Evolutionary conservation across 305 asterid species (phyloP).

Genomic region (Caryopteris hybrid): DNA sequence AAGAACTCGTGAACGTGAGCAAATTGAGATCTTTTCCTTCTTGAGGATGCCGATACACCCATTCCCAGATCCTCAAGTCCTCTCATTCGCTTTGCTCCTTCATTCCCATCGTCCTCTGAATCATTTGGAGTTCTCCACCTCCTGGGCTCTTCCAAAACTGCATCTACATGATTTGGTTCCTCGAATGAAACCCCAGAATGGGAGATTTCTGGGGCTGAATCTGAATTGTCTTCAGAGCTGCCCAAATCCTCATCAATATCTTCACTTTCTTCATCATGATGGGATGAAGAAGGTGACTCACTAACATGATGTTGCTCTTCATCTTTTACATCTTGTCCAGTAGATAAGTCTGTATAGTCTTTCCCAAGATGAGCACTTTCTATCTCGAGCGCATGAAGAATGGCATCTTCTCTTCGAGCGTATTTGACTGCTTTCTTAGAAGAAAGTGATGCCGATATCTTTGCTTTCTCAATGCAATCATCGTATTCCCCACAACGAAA

Average conservation of each 20-base stretch:
- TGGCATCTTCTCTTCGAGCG: constrained; percentile 89
- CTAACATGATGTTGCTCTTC: constrained; percentile 16
- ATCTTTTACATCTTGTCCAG: constrained; percentile 16
- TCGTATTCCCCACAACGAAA: constrained; percentile 89
- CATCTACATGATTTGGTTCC: constrained; percentile 36
- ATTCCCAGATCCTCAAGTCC: constrained; percentile 67
- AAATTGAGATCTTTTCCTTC: constrained; percentile 58
- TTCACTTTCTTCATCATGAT: constrained; percentile 29
- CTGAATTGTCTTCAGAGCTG: constrained; percentile 35
- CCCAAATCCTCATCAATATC: constrained; percentile 27
- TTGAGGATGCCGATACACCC: constrained; percentile 42
- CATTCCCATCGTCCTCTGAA: constrained; percentile 74
- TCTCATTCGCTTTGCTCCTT: constrained; percentile 67
- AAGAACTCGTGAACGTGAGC: constrained; percentile 49
- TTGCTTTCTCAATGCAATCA: constrained; percentile 77
- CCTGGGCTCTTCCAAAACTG: constrained; percentile 35
- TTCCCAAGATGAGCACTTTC: constrained; percentile 58
- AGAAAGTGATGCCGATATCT: constrained; percentile 45
- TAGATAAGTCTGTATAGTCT: constrained; percentile 21
- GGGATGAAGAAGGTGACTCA: constrained; percentile 30
- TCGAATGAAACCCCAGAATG: constrained; percentile 58
- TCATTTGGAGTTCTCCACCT: constrained; percentile 49
- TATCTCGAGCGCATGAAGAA: constrained; percentile 77
- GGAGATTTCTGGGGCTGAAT: constrained; percentile 53
- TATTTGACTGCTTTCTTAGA: constrained; percentile 63